Conservation (phyloP, 768 basidiomycete species). For the Dacryopinax spathularia region DNA sequence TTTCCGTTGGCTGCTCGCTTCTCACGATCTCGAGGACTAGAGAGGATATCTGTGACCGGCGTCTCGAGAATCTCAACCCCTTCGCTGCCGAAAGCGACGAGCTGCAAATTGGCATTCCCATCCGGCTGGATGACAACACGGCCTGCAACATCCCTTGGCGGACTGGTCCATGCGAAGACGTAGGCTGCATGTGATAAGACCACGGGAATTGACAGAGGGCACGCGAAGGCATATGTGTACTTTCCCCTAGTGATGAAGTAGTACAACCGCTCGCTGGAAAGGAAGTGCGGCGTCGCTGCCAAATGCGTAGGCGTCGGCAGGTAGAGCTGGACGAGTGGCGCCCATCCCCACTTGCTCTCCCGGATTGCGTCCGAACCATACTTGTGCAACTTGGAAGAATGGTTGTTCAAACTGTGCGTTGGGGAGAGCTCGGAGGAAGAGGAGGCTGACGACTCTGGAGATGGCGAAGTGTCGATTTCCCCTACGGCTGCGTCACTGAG, state of each 20-base stretch:
- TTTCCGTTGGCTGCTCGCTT: slow-evolving; percentile 20
- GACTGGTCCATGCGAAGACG: slow-evolving; percentile 19
- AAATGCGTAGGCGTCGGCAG: slow-evolving; percentile 2
- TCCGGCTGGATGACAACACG: background rate
- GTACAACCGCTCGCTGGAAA: slow-evolving; percentile 18
- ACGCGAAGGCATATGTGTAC: slow-evolving; percentile 50
- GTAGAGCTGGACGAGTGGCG: background rate
- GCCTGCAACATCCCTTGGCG: slow-evolving; percentile 27
- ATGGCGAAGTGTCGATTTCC: slow-evolving; percentile 52
- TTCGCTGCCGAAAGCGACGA: slow-evolving; percentile 52
- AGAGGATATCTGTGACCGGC: slow-evolving; percentile 34
- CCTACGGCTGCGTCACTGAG: slow-evolving; percentile 66
- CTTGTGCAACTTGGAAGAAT: background rate
- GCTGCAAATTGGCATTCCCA: slow-evolving; percentile 32
- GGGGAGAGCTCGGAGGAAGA: background rate
- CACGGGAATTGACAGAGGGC: slow-evolving; percentile 48
- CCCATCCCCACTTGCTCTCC: background rate
- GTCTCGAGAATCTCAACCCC: slow-evolving; percentile 66
- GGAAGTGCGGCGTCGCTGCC: slow-evolving; percentile 17
- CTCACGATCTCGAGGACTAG: slow-evolving; percentile 10
- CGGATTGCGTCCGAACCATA: background rate
- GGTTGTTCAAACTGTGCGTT: background rate
- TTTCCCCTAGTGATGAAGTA: slow-evolving; percentile 57
- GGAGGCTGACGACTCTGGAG: slow-evolving; percentile 5
- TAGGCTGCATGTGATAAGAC: slow-evolving; percentile 17